Conservation (phyloP, 441 rosid genomes). For the Metrosideros polymorpha region DNA sequence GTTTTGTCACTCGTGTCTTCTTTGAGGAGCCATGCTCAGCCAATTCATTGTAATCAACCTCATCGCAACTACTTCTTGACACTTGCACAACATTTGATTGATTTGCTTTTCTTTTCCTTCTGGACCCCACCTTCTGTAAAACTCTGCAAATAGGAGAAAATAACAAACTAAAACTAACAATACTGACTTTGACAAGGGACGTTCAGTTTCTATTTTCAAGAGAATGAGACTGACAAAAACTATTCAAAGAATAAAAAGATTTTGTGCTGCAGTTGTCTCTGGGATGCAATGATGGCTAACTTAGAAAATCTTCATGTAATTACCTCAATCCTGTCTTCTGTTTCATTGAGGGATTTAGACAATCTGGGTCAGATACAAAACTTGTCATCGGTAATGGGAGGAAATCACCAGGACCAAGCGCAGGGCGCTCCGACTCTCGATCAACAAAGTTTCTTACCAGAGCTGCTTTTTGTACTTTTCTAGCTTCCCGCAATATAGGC, state of each 20-base stretch:
- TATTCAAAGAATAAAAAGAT: not conserved
- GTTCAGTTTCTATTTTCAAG: not conserved
- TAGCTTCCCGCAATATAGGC: conserved; percentile 48
- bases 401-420: conserved; percentile 51
- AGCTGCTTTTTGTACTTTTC: conserved; percentile 34
- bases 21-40: not conserved
- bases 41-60: not conserved
- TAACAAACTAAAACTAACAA: not conserved
- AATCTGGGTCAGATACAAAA: conserved; percentile 21
- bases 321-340: conserved; percentile 43
- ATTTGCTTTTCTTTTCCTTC: not conserved
- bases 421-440: conserved; percentile 69
- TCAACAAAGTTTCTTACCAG: conserved; percentile 74
- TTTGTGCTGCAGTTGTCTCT: not conserved
- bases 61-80: not conserved
- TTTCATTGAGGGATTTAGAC: conserved; percentile 16
- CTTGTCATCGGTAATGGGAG: conserved; percentile 21
- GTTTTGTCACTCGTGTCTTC: not conserved
- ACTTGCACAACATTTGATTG: not conserved
- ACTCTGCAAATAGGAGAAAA: not conserved
- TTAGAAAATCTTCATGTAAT: not conserved
- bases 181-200: not conserved
- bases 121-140: not conserved
- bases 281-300: not conserved
- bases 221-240: not conserved